Base-by-base conservation (phyloP, 2,329 filamentous ascomycete genomes). In the Myriosclerotinia duriaeana region DNA sequence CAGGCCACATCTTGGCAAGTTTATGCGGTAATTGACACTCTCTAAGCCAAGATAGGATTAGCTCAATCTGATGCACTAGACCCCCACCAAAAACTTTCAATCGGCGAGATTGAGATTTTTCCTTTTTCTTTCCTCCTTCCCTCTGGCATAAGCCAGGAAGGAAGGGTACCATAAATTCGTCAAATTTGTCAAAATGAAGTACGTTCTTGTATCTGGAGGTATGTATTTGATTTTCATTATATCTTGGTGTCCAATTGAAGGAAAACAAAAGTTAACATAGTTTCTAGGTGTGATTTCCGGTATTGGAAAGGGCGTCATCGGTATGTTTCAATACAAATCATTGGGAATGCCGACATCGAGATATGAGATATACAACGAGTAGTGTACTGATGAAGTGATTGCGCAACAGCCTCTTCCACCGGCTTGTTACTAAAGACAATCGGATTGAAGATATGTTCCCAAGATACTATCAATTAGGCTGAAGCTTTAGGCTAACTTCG, bases 141-240 rank as follows among this genome's bases (percentile, higher is more conserved):
- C 73, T 71, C 72, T 72, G 70, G 72, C 70, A 71, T 50, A 62
- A 69, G 71, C 72, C 69, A 72, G 69, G 62, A 69, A 64, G 67
- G 72, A n/a, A n/a, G n/a, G n/a, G 73, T 70, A 72, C 69, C 71
- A 68, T 64, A 69, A 68, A 63, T 69, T 69, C 55, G 26, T 38
- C 17, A 65, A 52, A 20, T n/a, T 48, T 60, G 7, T 60, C 74
- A 87, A 80, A 75, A 93, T 92, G 89, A 91, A 92, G 82, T 92
- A 92, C 83, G 88, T 93, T 79, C 83, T 92, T 72, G 89, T 92
- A 72, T 91, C 89, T 73, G 90, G 90, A 84, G 90, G 89, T 90
- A 67, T 22, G 67, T 69, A 53, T 59, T 14, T 53, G 22, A 53
- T 26, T 60, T 20, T n/a, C 12, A 26, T 1, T 6, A 26, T 38